phyloP scores from a whole-genome alignment of 106 monocot genomes.

The Platanthera zijinensis region DNA sequence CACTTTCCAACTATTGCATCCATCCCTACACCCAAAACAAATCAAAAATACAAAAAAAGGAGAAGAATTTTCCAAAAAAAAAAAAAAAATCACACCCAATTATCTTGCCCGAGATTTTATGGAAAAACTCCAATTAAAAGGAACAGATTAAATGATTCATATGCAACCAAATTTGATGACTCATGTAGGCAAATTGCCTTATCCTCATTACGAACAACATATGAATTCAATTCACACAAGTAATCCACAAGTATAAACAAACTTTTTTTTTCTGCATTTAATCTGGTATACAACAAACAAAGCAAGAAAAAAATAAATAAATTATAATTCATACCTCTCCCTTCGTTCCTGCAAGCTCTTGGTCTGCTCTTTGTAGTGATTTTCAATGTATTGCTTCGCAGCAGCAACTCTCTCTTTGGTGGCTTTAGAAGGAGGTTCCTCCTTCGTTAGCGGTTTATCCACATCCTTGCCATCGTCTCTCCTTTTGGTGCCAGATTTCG shows the following conservation, averaged over 20 bases:
- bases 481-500: constrained; percentile 1
- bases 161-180: neutral
- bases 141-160: neutral
- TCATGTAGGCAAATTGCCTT: neutral
- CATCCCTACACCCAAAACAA: neutral
- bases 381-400: constrained; percentile 52
- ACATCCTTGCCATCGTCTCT: constrained; percentile 17
- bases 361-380: constrained; percentile 44
- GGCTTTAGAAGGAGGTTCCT: constrained; percentile 27
- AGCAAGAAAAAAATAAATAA: neutral
- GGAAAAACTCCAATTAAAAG: neutral
- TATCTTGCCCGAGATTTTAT: neutral
- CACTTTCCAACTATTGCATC: no score
- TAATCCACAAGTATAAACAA: neutral
- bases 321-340: constrained; percentile 24
- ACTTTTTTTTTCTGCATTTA: neutral
- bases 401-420: constrained; percentile 49
- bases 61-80: neutral
- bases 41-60: neutral
- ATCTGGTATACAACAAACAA: neutral
- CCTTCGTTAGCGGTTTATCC: neutral
- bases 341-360: constrained; percentile 36
- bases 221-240: neutral
- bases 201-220: neutral
- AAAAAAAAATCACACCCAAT: neutral